These are phyloP conservation scores for Plectosphaerella cucumerina DNA, from an alignment of 2,329 filamentous ascomycete genomes.

Conservation along the genomic window DNA sequence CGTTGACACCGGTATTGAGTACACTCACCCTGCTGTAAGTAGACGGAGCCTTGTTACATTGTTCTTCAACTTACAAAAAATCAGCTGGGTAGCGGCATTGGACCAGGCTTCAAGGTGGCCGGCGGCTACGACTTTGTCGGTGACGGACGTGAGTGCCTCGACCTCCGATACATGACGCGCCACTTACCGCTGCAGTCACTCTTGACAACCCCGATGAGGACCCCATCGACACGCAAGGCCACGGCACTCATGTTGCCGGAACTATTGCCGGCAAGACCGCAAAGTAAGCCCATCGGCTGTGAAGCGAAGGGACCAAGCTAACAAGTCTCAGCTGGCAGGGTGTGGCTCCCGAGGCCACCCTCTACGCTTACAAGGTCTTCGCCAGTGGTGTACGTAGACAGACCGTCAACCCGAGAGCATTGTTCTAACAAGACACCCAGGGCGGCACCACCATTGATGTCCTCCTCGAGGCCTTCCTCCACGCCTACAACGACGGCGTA, in stretches of 20 bases:
- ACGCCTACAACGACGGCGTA: slow-evolving; percentile 26
- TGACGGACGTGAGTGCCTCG: background rate
- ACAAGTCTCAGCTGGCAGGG: slow-evolving; percentile 4
- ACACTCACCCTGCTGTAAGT: slow-evolving; percentile 28
- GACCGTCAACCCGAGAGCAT: background rate
- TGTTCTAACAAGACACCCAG: background rate
- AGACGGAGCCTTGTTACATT: no score
- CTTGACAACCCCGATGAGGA: slow-evolving; percentile 25
- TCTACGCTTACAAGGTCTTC: background rate
- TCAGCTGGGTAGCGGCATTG: slow-evolving; percentile 6
- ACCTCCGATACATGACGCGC: background rate
- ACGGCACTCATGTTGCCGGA: slow-evolving; percentile 7
- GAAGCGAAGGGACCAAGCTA: background rate
- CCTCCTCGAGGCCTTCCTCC: slow-evolving; percentile 25
- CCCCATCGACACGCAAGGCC: slow-evolving; percentile 19
- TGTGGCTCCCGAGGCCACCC: background rate
- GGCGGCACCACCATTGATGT: background rate
- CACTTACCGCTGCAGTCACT: background rate
- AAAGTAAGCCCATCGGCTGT: background rate
- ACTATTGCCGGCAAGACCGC: slow-evolving; percentile 5
- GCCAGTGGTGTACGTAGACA: background rate
- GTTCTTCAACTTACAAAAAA: no score
- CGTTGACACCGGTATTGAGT: slow-evolving; percentile 33
- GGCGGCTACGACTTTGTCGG: slow-evolving; percentile 6
- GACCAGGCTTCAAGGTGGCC: slow-evolving; percentile 5